Evolutionary conservation across 1,284 basidiomycete species (phyloP).

Genomic region (Boletellus sp.): DNA sequence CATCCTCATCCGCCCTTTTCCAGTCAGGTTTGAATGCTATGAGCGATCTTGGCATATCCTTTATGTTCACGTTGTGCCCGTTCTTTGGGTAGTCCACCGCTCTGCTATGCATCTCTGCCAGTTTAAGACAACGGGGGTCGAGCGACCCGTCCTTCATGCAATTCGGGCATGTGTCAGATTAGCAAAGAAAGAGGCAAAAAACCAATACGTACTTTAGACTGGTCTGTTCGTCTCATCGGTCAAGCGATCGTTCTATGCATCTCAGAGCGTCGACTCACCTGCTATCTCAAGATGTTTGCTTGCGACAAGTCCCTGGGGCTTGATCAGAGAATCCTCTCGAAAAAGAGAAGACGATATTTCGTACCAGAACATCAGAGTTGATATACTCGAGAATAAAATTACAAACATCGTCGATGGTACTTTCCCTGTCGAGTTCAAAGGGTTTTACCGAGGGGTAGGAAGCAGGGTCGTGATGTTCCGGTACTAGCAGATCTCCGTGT

Average conservation of each 20-base stretch:
- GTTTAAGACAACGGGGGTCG: constrained; percentile 57
- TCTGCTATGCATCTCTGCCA: constrained; percentile 59
- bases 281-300: constrained; percentile 71
- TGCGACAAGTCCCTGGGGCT: constrained; percentile 58
- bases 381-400: constrained; percentile 84
- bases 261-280: constrained; percentile 33
- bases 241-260: not conserved
- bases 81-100: not conserved
- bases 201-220: constrained; percentile 54
- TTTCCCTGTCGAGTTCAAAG: constrained; percentile 48
- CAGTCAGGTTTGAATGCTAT: constrained; percentile 71
- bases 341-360: not conserved
- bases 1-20: constrained; percentile 61
- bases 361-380: constrained; percentile 70
- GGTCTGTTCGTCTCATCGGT: constrained; percentile 42
- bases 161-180: not conserved
- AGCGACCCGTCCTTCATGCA: constrained; percentile 53
- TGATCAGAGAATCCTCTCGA: constrained; percentile 1
- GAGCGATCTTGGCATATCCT: constrained; percentile 38
- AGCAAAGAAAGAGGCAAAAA: not conserved
- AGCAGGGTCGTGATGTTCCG: constrained; percentile 47
- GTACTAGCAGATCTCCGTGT: constrained; percentile 50
- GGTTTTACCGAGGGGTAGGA: constrained; percentile 44
- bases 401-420: constrained; percentile 71
- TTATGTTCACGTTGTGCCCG: not conserved